Evolutionary conservation across 352 stramenopile genomes (phyloP).

Genomic region (Plasmopara halstedii): DNA sequence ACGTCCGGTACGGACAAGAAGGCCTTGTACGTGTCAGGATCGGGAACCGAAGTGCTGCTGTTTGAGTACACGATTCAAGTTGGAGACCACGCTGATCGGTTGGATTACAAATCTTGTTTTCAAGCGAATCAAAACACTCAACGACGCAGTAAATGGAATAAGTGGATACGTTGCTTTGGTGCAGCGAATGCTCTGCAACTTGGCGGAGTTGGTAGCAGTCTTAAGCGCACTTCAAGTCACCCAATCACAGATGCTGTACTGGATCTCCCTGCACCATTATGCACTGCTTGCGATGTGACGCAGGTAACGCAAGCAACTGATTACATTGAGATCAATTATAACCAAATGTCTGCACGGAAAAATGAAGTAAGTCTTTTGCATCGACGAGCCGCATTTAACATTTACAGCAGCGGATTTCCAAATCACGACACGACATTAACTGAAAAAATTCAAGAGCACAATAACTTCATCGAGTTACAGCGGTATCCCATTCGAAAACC

Average conservation of each 20-base stretch:
- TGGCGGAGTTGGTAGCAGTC: constrained; percentile 22
- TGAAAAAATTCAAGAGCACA: constrained; percentile 18
- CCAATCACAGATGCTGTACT: constrained; percentile 44
- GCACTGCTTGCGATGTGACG: constrained; percentile 36
- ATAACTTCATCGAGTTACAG: constrained; percentile 54
- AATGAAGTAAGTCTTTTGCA: constrained; percentile 47
- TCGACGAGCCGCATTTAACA: constrained; percentile 27
- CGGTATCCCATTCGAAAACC: constrained; percentile 35
- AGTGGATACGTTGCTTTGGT: constrained; percentile 40
- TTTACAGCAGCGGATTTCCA: constrained; percentile 66
- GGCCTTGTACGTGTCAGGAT: constrained; percentile 40
- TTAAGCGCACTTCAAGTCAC: constrained; percentile 34
- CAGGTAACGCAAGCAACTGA: constrained; percentile 41
- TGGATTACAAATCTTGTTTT: constrained; percentile 53
- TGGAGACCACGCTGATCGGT: constrained; percentile 45
- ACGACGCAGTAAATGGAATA: constrained; percentile 31
- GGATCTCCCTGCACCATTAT: constrained; percentile 50
- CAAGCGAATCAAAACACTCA: constrained; percentile 19
- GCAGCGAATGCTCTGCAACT: constrained; percentile 43
- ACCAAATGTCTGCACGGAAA: neutral
- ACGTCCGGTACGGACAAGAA: constrained; percentile 8
- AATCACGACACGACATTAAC: constrained; percentile 21
- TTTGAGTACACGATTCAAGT: constrained; percentile 50
- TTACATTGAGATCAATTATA: constrained; percentile 1
- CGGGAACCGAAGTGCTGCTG: constrained; percentile 22